Conservation (phyloP, 371 early-diverging fungal genomes). For the Syncephalis fuscata region DNA sequence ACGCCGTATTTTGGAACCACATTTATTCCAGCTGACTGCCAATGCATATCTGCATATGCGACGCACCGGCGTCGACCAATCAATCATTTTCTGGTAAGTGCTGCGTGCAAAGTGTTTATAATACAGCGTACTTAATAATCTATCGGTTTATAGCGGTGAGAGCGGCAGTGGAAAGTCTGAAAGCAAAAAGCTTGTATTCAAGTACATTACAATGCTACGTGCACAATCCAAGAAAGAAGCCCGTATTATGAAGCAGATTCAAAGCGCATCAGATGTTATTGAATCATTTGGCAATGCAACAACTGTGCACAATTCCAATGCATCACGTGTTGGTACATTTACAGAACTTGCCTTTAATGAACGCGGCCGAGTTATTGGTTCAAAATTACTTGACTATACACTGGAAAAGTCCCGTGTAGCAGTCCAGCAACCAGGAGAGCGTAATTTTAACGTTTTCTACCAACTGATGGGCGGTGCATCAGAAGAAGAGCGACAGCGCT, state of each 20-base stretch:
- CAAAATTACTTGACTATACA: slow-evolving; percentile 79
- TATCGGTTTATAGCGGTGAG: slow-evolving; percentile 39
- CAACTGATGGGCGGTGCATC: slow-evolving; percentile 51
- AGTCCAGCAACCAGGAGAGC: slow-evolving; percentile 31
- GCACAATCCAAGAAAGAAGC: slow-evolving; percentile 68
- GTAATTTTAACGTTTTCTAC: slow-evolving; percentile 88
- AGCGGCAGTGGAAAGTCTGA: slow-evolving; percentile 85
- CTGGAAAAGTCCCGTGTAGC: slow-evolving; percentile 72
- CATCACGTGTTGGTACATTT: slow-evolving; percentile 82
- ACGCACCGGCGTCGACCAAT: slow-evolving; percentile 67
- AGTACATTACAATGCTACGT: slow-evolving; percentile 45
- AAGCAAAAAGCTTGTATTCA: slow-evolving; percentile 31
- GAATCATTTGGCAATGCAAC: slow-evolving; percentile 78
- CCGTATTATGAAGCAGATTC: slow-evolving; percentile 53
- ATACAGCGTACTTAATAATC: slow-evolving; percentile 24
- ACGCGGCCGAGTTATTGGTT: slow-evolving; percentile 72
- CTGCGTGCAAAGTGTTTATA: neutral
- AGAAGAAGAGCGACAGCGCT: slow-evolving; percentile 28
- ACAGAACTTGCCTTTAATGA: slow-evolving; percentile 82
- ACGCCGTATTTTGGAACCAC: slow-evolving; percentile 40
- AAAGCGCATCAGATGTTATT: slow-evolving; percentile 50
- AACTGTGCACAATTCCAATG: slow-evolving; percentile 53
- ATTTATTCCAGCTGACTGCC: slow-evolving; percentile 65
- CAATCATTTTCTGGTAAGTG: slow-evolving; percentile 44
- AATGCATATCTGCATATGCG: slow-evolving; percentile 66